Evolutionary conservation across 176 grass and related monocot species (phyloP).

Genomic region (Phyllostachys edulis): DNA sequence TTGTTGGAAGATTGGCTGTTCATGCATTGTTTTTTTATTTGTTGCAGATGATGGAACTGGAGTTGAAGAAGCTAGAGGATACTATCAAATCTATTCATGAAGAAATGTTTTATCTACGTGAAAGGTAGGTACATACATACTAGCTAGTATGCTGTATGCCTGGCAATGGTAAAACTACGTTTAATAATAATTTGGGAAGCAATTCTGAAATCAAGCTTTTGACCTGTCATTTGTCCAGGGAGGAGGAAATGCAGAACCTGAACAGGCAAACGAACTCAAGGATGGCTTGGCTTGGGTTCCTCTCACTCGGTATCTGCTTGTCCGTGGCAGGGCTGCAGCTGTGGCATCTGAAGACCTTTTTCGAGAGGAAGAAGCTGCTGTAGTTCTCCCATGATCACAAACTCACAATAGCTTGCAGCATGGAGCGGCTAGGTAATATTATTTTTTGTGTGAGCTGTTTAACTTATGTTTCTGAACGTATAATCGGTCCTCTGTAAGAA

Average conservation of each 20-base stretch:
- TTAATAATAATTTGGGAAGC: background rate
- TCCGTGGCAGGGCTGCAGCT: conserved; percentile 85
- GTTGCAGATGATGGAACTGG: conserved; percentile 75
- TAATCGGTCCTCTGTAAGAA: conserved; percentile 18
- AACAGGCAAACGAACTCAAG: conserved; percentile 85
- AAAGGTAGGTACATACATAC: conserved; percentile 72
- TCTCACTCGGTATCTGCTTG: conserved; percentile 73
- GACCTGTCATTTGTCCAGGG: conserved; percentile 41
- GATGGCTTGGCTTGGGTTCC: conserved; percentile 90
- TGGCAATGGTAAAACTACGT: background rate
- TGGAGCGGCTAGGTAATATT: background rate
- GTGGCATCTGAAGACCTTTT: conserved; percentile 96
- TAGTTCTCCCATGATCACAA: conserved; percentile 24
- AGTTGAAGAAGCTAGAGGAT: conserved; percentile 88
- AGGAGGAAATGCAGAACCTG: conserved; percentile 95
- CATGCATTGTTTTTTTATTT: conserved; percentile 10
- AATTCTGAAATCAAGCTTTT: background rate
- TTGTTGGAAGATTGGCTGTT: background rate
- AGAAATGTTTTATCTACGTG: conserved; percentile 90
- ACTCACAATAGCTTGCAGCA: conserved; percentile 2
- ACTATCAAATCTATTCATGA: conserved; percentile 79
- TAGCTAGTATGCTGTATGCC: background rate
- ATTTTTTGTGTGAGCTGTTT: conserved; percentile 9
- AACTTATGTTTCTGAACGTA: background rate
- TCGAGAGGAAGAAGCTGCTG: conserved; percentile 98